A percentile compares a stretch with the other conserved stretches of the same genome.
Evolutionary conservation across 2,329 filamentous ascomycete species (phyloP).

Genomic region (Beauveria australis): DNA sequence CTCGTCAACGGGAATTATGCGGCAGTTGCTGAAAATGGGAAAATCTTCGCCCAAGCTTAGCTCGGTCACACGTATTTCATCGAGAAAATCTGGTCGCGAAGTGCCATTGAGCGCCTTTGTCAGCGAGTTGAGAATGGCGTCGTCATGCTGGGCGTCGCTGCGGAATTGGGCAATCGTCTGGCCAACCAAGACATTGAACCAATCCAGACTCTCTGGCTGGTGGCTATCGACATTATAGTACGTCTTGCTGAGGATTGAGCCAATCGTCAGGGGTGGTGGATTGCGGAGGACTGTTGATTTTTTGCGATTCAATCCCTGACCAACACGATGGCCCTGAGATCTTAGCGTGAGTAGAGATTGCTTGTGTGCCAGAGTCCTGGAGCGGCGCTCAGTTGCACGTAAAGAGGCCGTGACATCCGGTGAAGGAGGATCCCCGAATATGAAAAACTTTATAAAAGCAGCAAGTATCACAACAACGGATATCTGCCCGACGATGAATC

Average conservation of each 20-base stretch:
- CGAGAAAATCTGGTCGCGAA: conserved; percentile 80
- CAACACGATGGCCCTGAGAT: conserved; percentile 32
- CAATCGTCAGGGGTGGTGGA: conserved; percentile 73
- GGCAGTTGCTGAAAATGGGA: conserved; percentile 96
- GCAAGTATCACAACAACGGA: conserved; percentile 86
- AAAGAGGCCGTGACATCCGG: conserved; percentile 71
- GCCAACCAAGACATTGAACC: conserved; percentile 96
- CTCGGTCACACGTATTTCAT: conserved; percentile 89
- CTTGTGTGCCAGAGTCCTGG: conserved; percentile 67
- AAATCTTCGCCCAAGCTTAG: conserved; percentile 94
- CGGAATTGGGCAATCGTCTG: conserved; percentile 95
- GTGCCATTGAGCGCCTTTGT: conserved; percentile 82
- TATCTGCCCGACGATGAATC: conserved; percentile 85
- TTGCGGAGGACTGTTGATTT: conserved; percentile 66
- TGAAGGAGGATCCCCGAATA: conserved; percentile 88
- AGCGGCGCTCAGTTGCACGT: conserved; percentile 65
- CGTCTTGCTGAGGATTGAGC: conserved; percentile 88
- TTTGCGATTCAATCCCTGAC: conserved; percentile 48
- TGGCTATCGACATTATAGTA: conserved; percentile 96
- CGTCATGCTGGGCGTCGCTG: conserved; percentile 84
- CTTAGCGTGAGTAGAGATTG: conserved; percentile 61
- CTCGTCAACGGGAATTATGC: conserved; percentile 84
- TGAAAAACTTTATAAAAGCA: conserved; percentile 99
- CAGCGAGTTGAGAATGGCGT: conserved; percentile 78
- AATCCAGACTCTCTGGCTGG: conserved; percentile 92